Evolutionary conservation across 2,329 filamentous ascomycete genomes (phyloP).

Genomic region (Didymella sp.): DNA sequence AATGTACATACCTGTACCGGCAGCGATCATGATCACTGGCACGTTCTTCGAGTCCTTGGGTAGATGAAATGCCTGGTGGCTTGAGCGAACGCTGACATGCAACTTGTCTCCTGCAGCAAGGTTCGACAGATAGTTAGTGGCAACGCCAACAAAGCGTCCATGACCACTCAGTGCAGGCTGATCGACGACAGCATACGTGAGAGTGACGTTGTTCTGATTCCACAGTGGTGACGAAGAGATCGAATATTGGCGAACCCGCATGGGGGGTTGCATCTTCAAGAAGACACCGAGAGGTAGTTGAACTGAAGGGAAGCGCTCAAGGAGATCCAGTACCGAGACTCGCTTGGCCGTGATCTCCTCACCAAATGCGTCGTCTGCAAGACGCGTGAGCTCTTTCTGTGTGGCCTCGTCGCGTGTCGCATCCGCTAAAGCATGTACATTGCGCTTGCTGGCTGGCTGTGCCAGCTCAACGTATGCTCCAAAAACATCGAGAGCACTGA

Average conservation of each 20-base stretch:
- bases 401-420: constrained; percentile 57
- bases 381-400: constrained; percentile 58
- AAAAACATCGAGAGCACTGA: constrained; percentile 70
- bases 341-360: constrained; percentile 59
- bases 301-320: constrained; percentile 67
- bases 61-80: constrained; percentile 54
- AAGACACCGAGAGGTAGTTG: constrained; percentile 70
- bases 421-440: constrained; percentile 59
- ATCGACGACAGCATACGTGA: constrained; percentile 73
- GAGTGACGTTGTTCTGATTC: constrained; percentile 63
- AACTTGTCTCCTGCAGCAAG: constrained; percentile 52
- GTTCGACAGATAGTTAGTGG: constrained; percentile 52
- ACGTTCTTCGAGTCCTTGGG: constrained; percentile 51
- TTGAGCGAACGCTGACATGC: constrained; percentile 53
- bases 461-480: constrained; percentile 75
- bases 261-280: constrained; percentile 74
- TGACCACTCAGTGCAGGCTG: constrained; percentile 57
- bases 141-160: constrained; percentile 55
- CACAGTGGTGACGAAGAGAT: constrained; percentile 76
- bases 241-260: constrained; percentile 80
- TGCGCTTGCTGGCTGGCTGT: constrained; percentile 73
- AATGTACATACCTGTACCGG: constrained; percentile 46
- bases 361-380: constrained; percentile 53
- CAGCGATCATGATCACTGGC: constrained; percentile 52
- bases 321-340: constrained; percentile 70